A percentile compares a stretch with the other conserved stretches of the same genome.
Evolutionary conservation across 495 filamentous ascomycete species (phyloP).

Genomic region (Mycothermus thermophilus): DNA sequence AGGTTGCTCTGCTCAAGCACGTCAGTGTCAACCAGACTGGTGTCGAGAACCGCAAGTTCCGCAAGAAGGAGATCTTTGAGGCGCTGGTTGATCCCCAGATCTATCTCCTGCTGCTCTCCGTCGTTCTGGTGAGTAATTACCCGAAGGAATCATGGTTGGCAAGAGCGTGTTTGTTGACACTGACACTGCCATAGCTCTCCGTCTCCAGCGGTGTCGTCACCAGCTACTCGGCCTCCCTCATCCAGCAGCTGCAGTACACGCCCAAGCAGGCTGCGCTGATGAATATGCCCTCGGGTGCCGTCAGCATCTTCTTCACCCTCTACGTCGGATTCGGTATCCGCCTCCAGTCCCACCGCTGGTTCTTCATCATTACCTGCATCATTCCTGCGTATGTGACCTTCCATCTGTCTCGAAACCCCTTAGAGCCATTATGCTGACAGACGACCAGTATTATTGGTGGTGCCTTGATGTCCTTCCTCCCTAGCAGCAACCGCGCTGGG

Average conservation of each 20-base stretch:
- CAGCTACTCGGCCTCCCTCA: conserved; percentile 47
- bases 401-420: no score
- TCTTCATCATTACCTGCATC: conserved; percentile 21
- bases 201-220: conserved; percentile 47
- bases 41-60: conserved; percentile 40
- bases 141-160: not conserved
- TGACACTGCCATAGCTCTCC: conserved; percentile 21
- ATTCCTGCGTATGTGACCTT: conserved; percentile 23
- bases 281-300: conserved; percentile 44
- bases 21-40: conserved; percentile 34
- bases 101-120: conserved; percentile 20
- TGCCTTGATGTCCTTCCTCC: conserved; percentile 46
- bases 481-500: conserved; percentile 29
- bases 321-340: conserved; percentile 33
- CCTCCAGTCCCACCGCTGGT: conserved; percentile 21
- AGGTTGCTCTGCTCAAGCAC: conserved; percentile 27
- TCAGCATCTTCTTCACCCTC: conserved; percentile 42
- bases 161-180: not conserved
- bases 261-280: conserved; percentile 41
- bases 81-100: conserved; percentile 24
- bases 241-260: conserved; percentile 42
- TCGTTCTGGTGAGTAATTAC: conserved; percentile 13
- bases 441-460: conserved; percentile 42
- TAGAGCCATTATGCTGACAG: no score
- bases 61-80: conserved; percentile 24